A percentile compares a stretch with the other conserved stretches of the same genome.
These are phyloP conservation scores for Cocos nucifera DNA, from an alignment of 176 grass and related monocot genomes.

Conservation along the genomic window DNA sequence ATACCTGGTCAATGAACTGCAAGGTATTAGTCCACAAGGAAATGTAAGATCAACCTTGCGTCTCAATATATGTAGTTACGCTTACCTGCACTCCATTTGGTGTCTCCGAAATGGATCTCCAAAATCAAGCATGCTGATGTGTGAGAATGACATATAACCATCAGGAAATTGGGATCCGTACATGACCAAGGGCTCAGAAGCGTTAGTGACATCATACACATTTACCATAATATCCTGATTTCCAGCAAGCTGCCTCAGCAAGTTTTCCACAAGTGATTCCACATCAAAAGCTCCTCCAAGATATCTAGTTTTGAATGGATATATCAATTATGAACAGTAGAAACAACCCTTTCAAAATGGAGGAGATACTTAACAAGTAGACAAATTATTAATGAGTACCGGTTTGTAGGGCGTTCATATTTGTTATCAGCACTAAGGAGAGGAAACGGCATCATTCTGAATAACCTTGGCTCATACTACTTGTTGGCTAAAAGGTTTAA, in stretches of 20 bases:
- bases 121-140: constrained; percentile 76
- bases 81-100: constrained; percentile 93
- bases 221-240: constrained; percentile 94
- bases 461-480: too few relatives aligned
- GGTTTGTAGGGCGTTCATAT: too few relatives aligned
- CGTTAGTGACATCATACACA: constrained; percentile 89
- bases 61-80: background rate
- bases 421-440: too few relatives aligned
- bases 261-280: constrained; percentile 90
- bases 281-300: constrained; percentile 96
- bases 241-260: constrained; percentile 82
- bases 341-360: too few relatives aligned
- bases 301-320: constrained; percentile 39
- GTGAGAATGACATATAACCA: constrained; percentile 40
- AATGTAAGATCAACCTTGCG: background rate
- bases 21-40: constrained; percentile 4
- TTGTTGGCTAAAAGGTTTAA: too few relatives aligned
- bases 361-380: too few relatives aligned
- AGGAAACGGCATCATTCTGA: too few relatives aligned
- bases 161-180: constrained; percentile 78
- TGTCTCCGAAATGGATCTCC: constrained; percentile 87
- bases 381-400: too few relatives aligned
- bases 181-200: constrained; percentile 78
- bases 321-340: background rate
- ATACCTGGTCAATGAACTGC: constrained; percentile 48